Evolutionary conservation across 2,329 filamentous ascomycete genomes (phyloP).

Genomic region (Xylaria sp.): DNA sequence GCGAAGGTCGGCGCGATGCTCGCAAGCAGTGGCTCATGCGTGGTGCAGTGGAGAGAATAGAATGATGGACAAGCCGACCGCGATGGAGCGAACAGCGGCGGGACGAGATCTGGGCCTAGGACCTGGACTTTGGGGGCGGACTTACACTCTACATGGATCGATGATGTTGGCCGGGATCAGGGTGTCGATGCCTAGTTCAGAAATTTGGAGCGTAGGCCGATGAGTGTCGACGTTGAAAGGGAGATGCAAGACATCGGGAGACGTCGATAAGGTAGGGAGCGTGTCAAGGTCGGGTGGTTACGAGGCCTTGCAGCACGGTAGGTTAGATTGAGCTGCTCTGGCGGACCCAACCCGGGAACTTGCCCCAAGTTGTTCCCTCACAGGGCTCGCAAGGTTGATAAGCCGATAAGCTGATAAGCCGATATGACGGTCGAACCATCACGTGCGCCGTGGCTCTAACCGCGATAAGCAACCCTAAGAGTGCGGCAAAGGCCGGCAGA

Average conservation of each 20-base stretch:
- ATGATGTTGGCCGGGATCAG: background rate
- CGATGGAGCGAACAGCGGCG: constrained; percentile 13
- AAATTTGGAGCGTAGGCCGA: background rate
- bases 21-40: background rate
- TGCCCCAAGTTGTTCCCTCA: background rate
- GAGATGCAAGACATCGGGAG: constrained; percentile 14
- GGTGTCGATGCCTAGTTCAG: constrained; percentile 1
- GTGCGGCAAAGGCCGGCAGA: background rate
- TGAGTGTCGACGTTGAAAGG: constrained; percentile 2
- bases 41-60: background rate
- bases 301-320: background rate
- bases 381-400: constrained; percentile 5
- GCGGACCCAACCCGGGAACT: background rate
- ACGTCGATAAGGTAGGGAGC: background rate
- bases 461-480: background rate
- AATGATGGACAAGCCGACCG: constrained; percentile 5
- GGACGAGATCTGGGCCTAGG: constrained; percentile 1
- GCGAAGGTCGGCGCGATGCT: background rate
- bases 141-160: constrained; percentile 27
- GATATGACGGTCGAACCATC: background rate
- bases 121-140: background rate
- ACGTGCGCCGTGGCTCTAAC: background rate
- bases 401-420: constrained; percentile 5
- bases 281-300: background rate
- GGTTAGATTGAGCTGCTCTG: constrained; percentile 21